Evolutionary conservation across 106 monocot genomes (phyloP), one percentile per base, ranked within the genome.

Genomic region (Platanthera zijinensis): DNA sequence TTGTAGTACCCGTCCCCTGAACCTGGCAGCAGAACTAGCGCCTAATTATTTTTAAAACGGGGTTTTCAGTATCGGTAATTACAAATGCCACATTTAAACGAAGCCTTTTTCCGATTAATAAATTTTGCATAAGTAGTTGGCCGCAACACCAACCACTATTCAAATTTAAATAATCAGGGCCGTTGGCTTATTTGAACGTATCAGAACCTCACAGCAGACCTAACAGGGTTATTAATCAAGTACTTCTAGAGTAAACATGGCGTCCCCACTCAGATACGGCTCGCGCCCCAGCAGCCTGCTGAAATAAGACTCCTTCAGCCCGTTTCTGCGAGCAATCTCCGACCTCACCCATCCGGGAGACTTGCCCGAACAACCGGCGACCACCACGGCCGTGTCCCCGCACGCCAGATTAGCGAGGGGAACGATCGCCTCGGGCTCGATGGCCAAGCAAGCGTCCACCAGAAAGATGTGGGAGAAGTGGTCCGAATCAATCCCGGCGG

Each of bases 391-490:
- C 18, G 75, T 75, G 21, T 57, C 46, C 6, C 17, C 18, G 4
- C 45, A 15, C 17, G 57, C 75, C 45, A 75, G 47, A 46, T 75
- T 57, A 57, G 75, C 32, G 7, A 75, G 75, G 45, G 75, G 57
- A 10, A 75, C 75, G 6, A 75, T 57, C 15, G 51, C 57, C 39
- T 75, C 75, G 17, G 75, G 75, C 32, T 75, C 75, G 7, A 39
- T 75, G 6, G 59, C 75, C 17, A 25, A 59, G 46, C 46, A 75
- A 57, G 75, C 56, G 59, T 59, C 75, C 2, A 75, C 75, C 56
- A 75, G 11, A 21, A 75, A 75, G 7, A 75, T 59, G 39, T 75
- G 75, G 7, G 82, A 76, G 57, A 86, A 86, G 74, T 86, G 86
- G 14, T 63, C 66, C 13, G 76, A 61, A 25, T 21, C 18, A 46